These are phyloP conservation scores for Pisolithus marmoratus DNA, from an alignment of 768 basidiomycete genomes.

Conservation along the genomic window DNA sequence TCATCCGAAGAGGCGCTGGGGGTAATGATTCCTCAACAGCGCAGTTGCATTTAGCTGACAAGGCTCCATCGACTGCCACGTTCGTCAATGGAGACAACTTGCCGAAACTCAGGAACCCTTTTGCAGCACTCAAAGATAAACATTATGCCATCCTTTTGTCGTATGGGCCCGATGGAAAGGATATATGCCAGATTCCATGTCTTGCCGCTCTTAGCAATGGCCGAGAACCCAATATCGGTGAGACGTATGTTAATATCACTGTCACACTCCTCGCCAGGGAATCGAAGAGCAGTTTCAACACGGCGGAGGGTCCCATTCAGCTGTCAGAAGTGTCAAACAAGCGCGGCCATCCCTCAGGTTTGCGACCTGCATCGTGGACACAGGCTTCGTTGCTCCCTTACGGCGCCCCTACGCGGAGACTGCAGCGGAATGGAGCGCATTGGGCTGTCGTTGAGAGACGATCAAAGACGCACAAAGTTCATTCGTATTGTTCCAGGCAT, in stretches of 20 bases:
- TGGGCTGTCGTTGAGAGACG: no score
- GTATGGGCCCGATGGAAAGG: not conserved
- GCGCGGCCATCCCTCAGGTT: constrained; percentile 1
- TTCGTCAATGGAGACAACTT: not conserved
- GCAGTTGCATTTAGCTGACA: constrained; percentile 1
- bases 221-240: not conserved
- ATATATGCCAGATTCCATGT: constrained; percentile 3
- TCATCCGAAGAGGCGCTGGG: no score
- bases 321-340: not conserved
- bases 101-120: not conserved
- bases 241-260: constrained; percentile 1
- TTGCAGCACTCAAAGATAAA: constrained; percentile 3
- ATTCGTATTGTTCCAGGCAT: no score
- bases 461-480: no score
- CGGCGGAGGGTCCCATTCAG: not conserved
- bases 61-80: not conserved
- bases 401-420: no score
- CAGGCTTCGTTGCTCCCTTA: no score
- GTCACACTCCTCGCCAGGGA: not conserved
- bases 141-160: not conserved
- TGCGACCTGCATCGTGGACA: not conserved
- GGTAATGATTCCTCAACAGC: constrained; percentile 1
- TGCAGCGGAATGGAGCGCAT: no score
- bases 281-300: not conserved
- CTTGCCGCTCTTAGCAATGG: not conserved